Base-by-base conservation (phyloP, 768 basidiomycete genomes). In the Holtermanniella nyarrowii region DNA sequence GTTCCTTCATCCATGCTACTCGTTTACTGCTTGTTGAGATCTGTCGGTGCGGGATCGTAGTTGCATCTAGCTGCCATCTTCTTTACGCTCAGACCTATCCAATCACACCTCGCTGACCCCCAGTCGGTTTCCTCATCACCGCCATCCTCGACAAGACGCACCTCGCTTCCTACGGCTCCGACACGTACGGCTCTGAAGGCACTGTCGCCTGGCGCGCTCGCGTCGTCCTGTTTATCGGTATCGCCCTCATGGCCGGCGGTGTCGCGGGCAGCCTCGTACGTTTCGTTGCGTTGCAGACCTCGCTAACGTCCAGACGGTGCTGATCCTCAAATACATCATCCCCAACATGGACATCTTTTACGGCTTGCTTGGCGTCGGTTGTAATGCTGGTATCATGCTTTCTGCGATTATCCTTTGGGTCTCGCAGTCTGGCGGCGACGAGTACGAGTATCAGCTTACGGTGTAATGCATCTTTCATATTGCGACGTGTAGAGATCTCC, bases 171-270 rank as follows among this genome's bases (percentile, higher is more conserved):
- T 86, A 83, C 63, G 85, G 86, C 2, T 65, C 66, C 11, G 64
- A 69, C 46, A 50, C 59, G 24, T 73, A 66, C 65, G 71, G 70
- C 23, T 56, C 61, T 23, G 86, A 89, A 62, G 77, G 86, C 0
- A 75, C 82, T 0, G 85, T 88, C 2, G 88, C 95, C 14, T 95
- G 89, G 88, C 77, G 86, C 56, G 93, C 93, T 4, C 75, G 91
- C 25, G 73, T 95, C 58, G 81, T 93, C 65, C 70, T 97, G 55
- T 99, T 99, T 72, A 78, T 96, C 53, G 93, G 93, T 1, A 95
- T 99, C 63, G 90, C 93, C 0, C 70, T 97, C 43, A 90, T 99
- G 89, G 95, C 95, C 1, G 93, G 95, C 5, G 95, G 95, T 0
- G 69, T 97, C 42, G 95, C 93, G n/a, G 95, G 93, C 46, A 91